Base-by-base conservation (phyloP, 108 stramenopile genomes). In the Cyclotella atomus region DNA sequence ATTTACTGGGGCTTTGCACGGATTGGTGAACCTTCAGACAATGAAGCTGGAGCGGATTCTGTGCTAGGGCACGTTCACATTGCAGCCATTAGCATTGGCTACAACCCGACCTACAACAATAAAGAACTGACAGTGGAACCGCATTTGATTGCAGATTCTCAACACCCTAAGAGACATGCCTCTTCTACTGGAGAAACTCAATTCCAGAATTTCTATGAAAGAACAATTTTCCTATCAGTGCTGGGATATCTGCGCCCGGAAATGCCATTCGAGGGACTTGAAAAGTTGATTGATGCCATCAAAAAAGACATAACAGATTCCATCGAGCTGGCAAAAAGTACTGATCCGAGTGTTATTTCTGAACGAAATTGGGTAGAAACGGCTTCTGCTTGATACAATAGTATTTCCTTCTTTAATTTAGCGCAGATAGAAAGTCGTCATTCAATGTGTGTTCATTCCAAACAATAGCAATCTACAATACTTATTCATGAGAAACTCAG, bases 91-190 rank as follows among this genome's bases (percentile, higher is more conserved):
- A 85, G 86, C n/a, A 91, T 94, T 27, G 96, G 96, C 7, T 96
- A 90, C 79, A 97, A 97, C 73, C 96, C 96, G n/a, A 89, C 87
- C 3, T 97, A 91, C 59, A 79, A 72, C 4, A 97, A 97, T 54
- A 68, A 86, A 43, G 69, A 69, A 59, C 89, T 90, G 69, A 95
- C 95, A 0, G 76, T 93, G 10, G 96, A 95, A 67, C 92, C 94
- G 16, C 93, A 93, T 73, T 66, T 94, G 55, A 95, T 96, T 64
- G 93, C 93, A 36, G 55, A 65, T 17, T 19, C 70, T 15, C 75
- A 81, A 29, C 79, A 81, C 50, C 62, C 73, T 0, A 53, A 65
- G 32, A 61, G 94, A 24, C 87, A 87, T 75, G 71, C 71, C 15
- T 82, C 83, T 14, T 77, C 72, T n/a, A 90, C 86, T 49, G 82